phyloP scores from a whole-genome alignment of 495 filamentous ascomycete genomes.

The Aspergillus leporis region DNA sequence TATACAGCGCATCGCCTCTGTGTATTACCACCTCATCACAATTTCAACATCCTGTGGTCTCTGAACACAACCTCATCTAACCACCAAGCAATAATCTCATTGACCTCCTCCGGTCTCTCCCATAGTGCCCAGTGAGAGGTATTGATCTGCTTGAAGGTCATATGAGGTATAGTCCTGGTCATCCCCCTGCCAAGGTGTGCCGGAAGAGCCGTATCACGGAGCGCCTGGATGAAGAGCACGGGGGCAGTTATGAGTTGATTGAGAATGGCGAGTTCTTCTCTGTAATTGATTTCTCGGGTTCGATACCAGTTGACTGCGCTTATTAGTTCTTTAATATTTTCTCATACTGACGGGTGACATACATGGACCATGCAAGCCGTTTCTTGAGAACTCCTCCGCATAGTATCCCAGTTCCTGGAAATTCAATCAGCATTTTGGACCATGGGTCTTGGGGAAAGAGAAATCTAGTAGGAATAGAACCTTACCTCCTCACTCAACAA shows the following conservation, averaged over 20 bases:
- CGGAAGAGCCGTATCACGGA: conserved; percentile 66
- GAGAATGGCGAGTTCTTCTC: conserved; percentile 65
- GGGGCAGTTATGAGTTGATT: conserved; percentile 61
- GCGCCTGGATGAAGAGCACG: conserved; percentile 71
- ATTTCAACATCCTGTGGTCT: conserved; percentile 18
- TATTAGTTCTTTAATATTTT: background rate
- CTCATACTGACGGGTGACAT: conserved; percentile 29
- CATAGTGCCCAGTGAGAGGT: conserved; percentile 70
- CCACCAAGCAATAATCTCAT: conserved; percentile 48
- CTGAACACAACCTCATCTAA: conserved; percentile 42
- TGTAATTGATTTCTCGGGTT: conserved; percentile 65
- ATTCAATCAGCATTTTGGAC: conserved; percentile 16
- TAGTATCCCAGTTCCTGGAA: conserved; percentile 73
- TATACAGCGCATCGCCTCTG: background rate
- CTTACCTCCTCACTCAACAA: conserved; percentile 61
- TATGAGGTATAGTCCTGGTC: conserved; percentile 60
- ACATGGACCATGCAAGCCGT: conserved; percentile 74
- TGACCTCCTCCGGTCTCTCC: conserved; percentile 62
- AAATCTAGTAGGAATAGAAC: conserved; percentile 10
- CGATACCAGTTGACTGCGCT: conserved; percentile 78
- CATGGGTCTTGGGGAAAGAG: background rate
- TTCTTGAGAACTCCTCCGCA: conserved; percentile 62
- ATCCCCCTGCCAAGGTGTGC: conserved; percentile 67
- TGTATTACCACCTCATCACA: conserved; percentile 18
- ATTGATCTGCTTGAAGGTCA: conserved; percentile 59